Percentiles rank a stretch among this genome's conserved stretches.
phyloP scores from a whole-genome alignment of 1,284 basidiomycete species.

The Moesziomyces aphidis region DNA sequence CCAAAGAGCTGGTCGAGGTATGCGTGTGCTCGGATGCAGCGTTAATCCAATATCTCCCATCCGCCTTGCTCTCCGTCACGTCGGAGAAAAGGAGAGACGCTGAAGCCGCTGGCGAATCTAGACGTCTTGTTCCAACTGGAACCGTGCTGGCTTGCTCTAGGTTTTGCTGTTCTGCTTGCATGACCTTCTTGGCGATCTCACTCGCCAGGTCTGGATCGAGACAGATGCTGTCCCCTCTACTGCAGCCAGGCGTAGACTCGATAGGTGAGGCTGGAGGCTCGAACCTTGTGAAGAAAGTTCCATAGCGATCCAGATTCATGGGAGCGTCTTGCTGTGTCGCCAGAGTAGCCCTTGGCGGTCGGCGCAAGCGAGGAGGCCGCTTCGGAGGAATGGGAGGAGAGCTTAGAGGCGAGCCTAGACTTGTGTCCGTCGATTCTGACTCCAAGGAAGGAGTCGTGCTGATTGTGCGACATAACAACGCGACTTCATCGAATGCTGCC shows the following conservation, averaged over 20 bases:
- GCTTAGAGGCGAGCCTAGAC: no score
- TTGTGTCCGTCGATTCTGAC: no score
- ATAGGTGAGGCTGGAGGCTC: not conserved
- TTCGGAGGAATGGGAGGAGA: no score
- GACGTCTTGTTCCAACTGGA: no score
- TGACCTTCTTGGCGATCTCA: not conserved
- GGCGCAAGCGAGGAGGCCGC: not conserved
- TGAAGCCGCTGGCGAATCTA: no score
- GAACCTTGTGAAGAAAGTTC: constrained; percentile 11
- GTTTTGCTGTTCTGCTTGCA: not conserved
- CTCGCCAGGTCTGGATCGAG: constrained; percentile 7
- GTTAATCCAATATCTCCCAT: not conserved
- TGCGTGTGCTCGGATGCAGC: not conserved
- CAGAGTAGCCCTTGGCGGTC: not conserved
- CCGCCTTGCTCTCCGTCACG: no score
- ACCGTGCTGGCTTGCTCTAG: no score
- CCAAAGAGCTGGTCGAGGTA: not conserved
- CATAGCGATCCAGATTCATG: constrained; percentile 8
- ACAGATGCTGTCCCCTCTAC: constrained; percentile 27
- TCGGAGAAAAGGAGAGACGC: not conserved
- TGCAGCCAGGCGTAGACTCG: constrained; percentile 1
- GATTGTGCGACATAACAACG: no score
- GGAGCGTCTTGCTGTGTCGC: not conserved
- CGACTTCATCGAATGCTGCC: no score
- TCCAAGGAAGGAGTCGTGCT: no score